Percentiles rank a stretch among this genome's conserved stretches.
Conservation (phyloP, 805 yeast species). For the Hanseniaspora mollemarum region DNA sequence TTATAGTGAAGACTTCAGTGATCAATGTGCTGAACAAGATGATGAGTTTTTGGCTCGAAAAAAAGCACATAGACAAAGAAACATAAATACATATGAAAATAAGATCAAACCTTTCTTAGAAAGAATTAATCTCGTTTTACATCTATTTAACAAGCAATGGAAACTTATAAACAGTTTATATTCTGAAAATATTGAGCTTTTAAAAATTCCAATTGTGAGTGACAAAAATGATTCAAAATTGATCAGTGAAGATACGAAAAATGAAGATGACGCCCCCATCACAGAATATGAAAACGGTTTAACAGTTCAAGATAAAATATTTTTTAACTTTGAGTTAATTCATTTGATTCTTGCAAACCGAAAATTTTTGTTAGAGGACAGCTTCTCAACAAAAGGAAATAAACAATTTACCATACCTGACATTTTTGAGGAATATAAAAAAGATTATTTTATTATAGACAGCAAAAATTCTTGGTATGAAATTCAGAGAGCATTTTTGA, state of each 20-base stretch:
- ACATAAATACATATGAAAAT: slow-evolving; percentile 9
- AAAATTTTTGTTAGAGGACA: slow-evolving; percentile 19
- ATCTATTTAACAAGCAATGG: slow-evolving; percentile 23
- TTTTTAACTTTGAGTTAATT: slow-evolving; percentile 45
- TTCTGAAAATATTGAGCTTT: slow-evolving; percentile 18
- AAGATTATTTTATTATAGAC: background rate
- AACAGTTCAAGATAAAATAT: slow-evolving; percentile 61
- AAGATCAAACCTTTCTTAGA: slow-evolving; percentile 16
- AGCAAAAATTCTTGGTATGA: background rate
- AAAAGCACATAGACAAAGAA: background rate
- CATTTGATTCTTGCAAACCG: slow-evolving; percentile 40
- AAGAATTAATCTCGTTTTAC: slow-evolving; percentile 9
- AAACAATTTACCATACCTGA: slow-evolving; percentile 4
- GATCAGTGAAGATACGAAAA: slow-evolving; percentile 15
- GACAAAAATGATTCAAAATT: background rate
- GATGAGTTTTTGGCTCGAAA: background rate
- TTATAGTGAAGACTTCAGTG: too few species aligned
- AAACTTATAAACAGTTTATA: slow-evolving; percentile 22
- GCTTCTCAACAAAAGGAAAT: background rate
- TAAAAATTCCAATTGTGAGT: slow-evolving; percentile 25
- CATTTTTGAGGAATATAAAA: background rate
- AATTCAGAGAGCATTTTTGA: background rate
- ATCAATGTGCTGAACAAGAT: background rate
- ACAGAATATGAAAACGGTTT: slow-evolving; percentile 70
- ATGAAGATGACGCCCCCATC: slow-evolving; percentile 32